These are phyloP conservation scores for Aspergillus amoenus DNA, from an alignment of 2,329 filamentous ascomycete genomes.

Conservation along the genomic window DNA sequence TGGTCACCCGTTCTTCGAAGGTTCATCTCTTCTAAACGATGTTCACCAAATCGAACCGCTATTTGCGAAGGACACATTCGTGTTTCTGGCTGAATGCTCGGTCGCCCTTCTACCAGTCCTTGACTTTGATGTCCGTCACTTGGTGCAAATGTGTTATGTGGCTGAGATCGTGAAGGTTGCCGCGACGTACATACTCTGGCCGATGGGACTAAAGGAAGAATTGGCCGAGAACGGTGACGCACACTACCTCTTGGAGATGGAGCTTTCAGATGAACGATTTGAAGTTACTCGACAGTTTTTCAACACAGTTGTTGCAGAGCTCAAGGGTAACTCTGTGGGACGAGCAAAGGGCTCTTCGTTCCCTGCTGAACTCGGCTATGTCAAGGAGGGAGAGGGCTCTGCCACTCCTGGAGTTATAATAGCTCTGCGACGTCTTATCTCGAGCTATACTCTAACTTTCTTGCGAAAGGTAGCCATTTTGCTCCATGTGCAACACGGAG, in stretches of 20 bases:
- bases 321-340: conserved; percentile 38
- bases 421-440: conserved; percentile 48
- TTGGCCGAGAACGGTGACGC: conserved; percentile 30
- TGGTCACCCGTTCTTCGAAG: conserved; percentile 46
- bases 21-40: conserved; percentile 33
- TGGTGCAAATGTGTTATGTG: conserved; percentile 83
- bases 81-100: conserved; percentile 75
- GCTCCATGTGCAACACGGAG: conserved; percentile 81
- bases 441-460: conserved; percentile 86
- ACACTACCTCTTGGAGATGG: conserved; percentile 24
- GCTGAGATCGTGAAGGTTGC: conserved; percentile 87
- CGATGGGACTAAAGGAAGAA: conserved; percentile 37
- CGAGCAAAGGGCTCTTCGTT: conserved; percentile 35
- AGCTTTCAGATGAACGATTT: conserved; percentile 31
- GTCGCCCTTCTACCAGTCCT: conserved; percentile 68
- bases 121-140: conserved; percentile 71
- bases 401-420: conserved; percentile 33
- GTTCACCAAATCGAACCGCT: conserved; percentile 42
- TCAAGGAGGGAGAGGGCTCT: conserved; percentile 38
- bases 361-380: conserved; percentile 38
- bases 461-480: conserved; percentile 81
- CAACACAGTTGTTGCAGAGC: conserved; percentile 36
- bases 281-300: conserved; percentile 37
- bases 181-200: conserved; percentile 51
- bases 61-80: conserved; percentile 39